A percentile compares a stretch with the other conserved stretches of the same genome.
Evolutionary conservation across 2,329 filamentous ascomycete species (phyloP).

Genomic region (Xylaria sp.): DNA sequence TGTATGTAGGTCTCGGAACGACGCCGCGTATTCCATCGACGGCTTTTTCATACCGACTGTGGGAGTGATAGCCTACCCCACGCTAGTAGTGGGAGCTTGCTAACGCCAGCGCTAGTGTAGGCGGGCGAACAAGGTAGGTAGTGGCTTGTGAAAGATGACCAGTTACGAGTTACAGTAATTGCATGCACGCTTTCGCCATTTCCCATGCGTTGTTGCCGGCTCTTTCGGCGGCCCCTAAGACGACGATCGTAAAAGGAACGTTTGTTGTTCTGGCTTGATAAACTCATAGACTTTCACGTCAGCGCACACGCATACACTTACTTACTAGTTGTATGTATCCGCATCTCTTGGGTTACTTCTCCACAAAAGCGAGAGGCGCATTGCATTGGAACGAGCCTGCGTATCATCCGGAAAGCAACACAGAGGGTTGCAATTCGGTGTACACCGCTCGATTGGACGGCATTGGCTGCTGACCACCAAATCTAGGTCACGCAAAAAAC

Average conservation of each 20-base stretch:
- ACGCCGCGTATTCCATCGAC: background rate
- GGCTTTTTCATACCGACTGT: background rate
- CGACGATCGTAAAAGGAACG: background rate
- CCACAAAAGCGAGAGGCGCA: constrained; percentile 8
- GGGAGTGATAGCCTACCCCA: constrained; percentile 8
- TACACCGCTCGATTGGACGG: constrained; percentile 26
- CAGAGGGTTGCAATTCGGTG: constrained; percentile 21
- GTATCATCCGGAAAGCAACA: constrained; percentile 20
- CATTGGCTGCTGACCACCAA: constrained; percentile 24
- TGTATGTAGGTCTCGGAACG: background rate
- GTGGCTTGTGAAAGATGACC: background rate
- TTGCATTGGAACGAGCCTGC: constrained; percentile 19
- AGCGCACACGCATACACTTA: background rate
- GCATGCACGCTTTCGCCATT: background rate
- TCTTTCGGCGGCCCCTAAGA: background rate
- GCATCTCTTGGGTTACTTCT: background rate
- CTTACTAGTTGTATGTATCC: background rate
- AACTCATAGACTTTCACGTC: too few species aligned
- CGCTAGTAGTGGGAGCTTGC: background rate
- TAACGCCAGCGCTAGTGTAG: background rate
- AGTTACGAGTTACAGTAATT: background rate
- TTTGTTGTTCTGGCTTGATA: background rate
- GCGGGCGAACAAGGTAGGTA: background rate
- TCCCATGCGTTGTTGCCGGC: background rate
- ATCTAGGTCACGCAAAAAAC: constrained; percentile 8